phyloP scores from a whole-genome alignment of 2,329 filamentous ascomycete species.

The Hypoxylon sp. region DNA sequence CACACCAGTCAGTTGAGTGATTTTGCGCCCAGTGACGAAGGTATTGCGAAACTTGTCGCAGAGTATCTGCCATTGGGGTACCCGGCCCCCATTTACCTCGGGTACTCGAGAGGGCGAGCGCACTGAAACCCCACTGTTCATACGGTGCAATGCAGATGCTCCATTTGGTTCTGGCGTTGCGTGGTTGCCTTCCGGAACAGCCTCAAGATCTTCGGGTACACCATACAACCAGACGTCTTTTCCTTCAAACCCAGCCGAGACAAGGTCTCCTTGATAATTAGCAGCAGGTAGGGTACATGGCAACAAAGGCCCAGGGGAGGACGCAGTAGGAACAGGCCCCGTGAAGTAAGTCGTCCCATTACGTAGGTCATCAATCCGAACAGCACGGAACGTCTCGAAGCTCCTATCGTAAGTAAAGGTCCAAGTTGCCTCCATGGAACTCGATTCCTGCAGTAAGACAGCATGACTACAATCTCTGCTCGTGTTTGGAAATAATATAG shows the following conservation, averaged over 20 bases:
- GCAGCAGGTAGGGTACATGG: slow-evolving; percentile 78
- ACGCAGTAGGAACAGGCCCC: slow-evolving; percentile 70
- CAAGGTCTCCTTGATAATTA: slow-evolving; percentile 77
- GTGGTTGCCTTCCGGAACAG: slow-evolving; percentile 62
- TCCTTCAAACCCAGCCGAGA: slow-evolving; percentile 79
- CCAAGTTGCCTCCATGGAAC: slow-evolving; percentile 77
- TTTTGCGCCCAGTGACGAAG: slow-evolving; percentile 75
- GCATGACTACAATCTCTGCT: slow-evolving; percentile 84
- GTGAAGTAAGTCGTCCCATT: slow-evolving; percentile 86
- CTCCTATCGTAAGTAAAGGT: slow-evolving; percentile 82
- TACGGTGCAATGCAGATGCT: slow-evolving; percentile 52
- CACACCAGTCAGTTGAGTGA: slow-evolving; percentile 75
- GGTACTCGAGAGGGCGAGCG: slow-evolving; percentile 57
- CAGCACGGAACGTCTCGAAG: slow-evolving; percentile 82
- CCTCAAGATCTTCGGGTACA: slow-evolving; percentile 78
- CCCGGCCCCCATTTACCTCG: slow-evolving; percentile 55
- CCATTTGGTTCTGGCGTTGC: slow-evolving; percentile 49
- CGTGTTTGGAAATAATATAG: slow-evolving; percentile 86
- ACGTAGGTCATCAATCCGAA: slow-evolving; percentile 79
- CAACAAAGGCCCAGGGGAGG: slow-evolving; percentile 69
- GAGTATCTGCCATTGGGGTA: slow-evolving; percentile 77
- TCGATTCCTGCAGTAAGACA: slow-evolving; percentile 73
- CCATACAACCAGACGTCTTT: slow-evolving; percentile 85
- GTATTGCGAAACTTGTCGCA: slow-evolving; percentile 78
- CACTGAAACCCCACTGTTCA: slow-evolving; percentile 59